Base-by-base conservation (phyloP, 2,329 filamentous ascomycete species). In the Fonsecaea pugnacius region DNA sequence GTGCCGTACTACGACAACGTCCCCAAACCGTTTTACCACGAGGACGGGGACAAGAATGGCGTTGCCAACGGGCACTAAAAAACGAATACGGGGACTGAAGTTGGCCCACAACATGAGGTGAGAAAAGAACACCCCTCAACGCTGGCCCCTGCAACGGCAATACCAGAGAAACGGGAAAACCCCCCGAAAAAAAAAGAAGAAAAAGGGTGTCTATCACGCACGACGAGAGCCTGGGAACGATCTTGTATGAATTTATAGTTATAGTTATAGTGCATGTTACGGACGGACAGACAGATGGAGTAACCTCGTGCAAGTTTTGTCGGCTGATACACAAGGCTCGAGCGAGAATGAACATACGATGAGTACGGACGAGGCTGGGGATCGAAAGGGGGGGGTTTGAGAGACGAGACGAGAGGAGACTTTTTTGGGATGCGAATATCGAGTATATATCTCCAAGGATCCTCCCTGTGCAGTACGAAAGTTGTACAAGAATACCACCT, bases 1-100 rank as follows among this genome's bases (percentile, higher is more conserved):
- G 79, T 82, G 59, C 80, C 80, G 2, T 82, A 82, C 66, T 81
- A 82, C 69, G 79, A 82, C 60, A 82, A 82, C 67, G 71, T 82
- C 27, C 79, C 78, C 0, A 70, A 77, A 55, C 64, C 67, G 30
- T 66, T 61, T 40, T 69, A 67, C 55, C 46, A 18, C 35, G 52
- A 46, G 51, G 30, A 54, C 12, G 35, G 33, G 1, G 24, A 30
- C 36, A 46, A 43, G 33, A 33, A 60, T 33, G 61, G 54, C 7
- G 38, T 32, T 12, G 36, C 51, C 21, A 64, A 64, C 48, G 53
- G 53, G 12, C 60, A 62, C 38, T 58, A 18, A 57, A 24, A n/a
- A n/a, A n/a, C n/a, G n/a, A n/a, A n/a, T n/a, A n/a, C n/a, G n/a
- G n/a, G n/a, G n/a, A n/a, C n/a, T 27, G 27, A 27, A 27, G 27